Evolutionary conservation across 169 alveolate species (phyloP), one percentile per base, ranked within the genome.

Genomic region (Plasmodium cynomolgi): DNA sequence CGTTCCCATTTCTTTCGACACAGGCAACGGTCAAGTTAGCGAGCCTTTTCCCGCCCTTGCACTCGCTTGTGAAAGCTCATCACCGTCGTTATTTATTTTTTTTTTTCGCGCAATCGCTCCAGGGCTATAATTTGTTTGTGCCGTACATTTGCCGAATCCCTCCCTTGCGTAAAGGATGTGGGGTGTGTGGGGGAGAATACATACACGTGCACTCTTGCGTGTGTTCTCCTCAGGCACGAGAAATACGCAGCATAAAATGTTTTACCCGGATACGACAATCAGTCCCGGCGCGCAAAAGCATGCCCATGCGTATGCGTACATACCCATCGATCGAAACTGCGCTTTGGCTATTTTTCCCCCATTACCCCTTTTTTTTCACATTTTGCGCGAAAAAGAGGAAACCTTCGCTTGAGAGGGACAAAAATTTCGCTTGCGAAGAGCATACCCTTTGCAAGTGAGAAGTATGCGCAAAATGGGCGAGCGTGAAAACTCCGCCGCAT

Each of bases 361-460:
- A 8, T 81, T 20, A 44, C n/a, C 39, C 41, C 37, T 34, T 58
- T 58, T 83, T 83, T 83, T 20, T 11, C 23, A 23, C 8, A 8
- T 56, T 56, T 58, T 47, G 11, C 39, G 72, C 26, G 91, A 56
- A 83, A 83, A 83, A 83, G 13, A 50, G 62, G 62, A 50, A 50
- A 50, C 23, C 17, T 4, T 23, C 26, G 3, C 26, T 39, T 33
- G 39, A 58, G 41, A 58, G 72, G 41, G 29, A 33, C 8, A 33
- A 34, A 80, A 13, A 15, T 2, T 50, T 15, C 23, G 20, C 62
- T 3, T 50, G 62, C 62, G 7, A 50, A 50, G 62, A 50, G 62
- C 62, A 17, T 50, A 50, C 62, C 26, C 26, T 50, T 13, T 50
- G 62, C 23, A 50, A 15, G 20, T 50, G 13, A 80, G 34, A 80